These are phyloP conservation scores for Athelia psychrophila DNA, from an alignment of 1,284 basidiomycete genomes.

Conservation along the genomic window DNA sequence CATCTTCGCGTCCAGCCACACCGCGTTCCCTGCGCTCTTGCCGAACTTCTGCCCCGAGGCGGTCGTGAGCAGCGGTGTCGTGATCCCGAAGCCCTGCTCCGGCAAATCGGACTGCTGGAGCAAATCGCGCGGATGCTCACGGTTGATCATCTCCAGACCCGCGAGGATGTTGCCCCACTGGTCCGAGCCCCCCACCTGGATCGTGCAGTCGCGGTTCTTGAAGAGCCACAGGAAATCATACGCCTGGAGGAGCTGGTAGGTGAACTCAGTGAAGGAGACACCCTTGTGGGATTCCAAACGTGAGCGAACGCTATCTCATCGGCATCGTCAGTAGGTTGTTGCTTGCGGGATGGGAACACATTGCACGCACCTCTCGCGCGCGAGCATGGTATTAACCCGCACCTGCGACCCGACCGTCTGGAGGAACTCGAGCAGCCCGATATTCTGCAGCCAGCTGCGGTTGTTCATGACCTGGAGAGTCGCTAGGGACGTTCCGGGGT, in stretches of 20 bases:
- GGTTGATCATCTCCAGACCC: slow-evolving; percentile 85
- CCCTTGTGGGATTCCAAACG: slow-evolving; percentile 78
- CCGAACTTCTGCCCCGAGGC: slow-evolving; percentile 94
- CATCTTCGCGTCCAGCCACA: slow-evolving; percentile 79
- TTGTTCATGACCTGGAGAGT: slow-evolving; percentile 92
- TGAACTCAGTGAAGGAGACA: slow-evolving; percentile 96
- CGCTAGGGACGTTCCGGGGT: no score
- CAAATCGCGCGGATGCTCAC: slow-evolving; percentile 19
- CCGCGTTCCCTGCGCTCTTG: slow-evolving; percentile 94
- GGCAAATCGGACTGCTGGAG: slow-evolving; percentile 17
- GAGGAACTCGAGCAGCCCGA: slow-evolving; percentile 85
- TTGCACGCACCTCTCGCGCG: slow-evolving; percentile 78
- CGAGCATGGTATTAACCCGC: slow-evolving; percentile 88
- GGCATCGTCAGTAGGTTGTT: slow-evolving; percentile 1
- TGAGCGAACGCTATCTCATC: slow-evolving; percentile 68
- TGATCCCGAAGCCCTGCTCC: slow-evolving; percentile 79
- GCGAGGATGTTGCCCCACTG: slow-evolving; percentile 99
- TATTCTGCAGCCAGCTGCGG: slow-evolving; percentile 73
- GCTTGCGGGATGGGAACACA: slow-evolving; percentile 2
- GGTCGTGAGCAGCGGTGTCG: slow-evolving; percentile 92
- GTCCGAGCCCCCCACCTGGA: slow-evolving; percentile 96
- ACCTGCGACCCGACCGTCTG: slow-evolving; percentile 79
- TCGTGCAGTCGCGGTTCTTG: slow-evolving; percentile 64
- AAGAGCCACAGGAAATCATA: slow-evolving; percentile 91
- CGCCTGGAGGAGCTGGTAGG: slow-evolving; percentile 96